Evolutionary conservation across 192 early-diverging fungal species (phyloP).

Genomic region (Chytriomyces confervae): DNA sequence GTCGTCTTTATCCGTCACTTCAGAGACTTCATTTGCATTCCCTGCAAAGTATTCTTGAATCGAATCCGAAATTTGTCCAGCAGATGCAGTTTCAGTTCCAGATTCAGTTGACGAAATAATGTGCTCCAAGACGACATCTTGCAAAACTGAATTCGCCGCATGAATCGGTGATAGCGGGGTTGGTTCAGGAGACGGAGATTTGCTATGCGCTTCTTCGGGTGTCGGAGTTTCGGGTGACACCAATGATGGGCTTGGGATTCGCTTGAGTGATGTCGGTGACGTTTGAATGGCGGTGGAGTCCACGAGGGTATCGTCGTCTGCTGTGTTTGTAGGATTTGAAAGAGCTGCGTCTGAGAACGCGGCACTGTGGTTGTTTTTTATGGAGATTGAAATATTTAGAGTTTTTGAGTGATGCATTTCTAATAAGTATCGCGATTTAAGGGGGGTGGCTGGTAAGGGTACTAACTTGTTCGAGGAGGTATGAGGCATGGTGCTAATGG

Average conservation of each 20-base stretch:
- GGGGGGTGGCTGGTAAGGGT: neutral
- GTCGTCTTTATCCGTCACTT: no score
- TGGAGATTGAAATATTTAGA: neutral
- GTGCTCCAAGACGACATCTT: no score
- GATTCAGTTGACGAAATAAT: no score
- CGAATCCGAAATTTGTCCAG: no score
- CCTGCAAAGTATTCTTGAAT: no score
- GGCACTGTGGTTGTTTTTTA: neutral
- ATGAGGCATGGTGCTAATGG: neutral
- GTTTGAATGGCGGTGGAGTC: no score
- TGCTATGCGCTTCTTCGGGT: neutral
- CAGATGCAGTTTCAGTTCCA: no score
- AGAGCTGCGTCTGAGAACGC: neutral
- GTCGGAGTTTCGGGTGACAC: neutral
- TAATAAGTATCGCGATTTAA: neutral
- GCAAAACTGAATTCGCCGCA: no score
- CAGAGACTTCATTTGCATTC: no score
- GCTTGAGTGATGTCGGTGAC: no score
- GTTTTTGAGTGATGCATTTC: neutral
- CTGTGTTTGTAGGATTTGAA: neutral
- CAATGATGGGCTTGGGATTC: no score
- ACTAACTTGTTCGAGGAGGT: neutral
- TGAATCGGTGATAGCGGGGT: neutral
- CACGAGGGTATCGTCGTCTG: neutral
- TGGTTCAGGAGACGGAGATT: neutral